These are phyloP conservation scores for carrot (Daucus carota) DNA, from an alignment of 129 eudicot genomes.

Conservation along the genomic window DNA sequence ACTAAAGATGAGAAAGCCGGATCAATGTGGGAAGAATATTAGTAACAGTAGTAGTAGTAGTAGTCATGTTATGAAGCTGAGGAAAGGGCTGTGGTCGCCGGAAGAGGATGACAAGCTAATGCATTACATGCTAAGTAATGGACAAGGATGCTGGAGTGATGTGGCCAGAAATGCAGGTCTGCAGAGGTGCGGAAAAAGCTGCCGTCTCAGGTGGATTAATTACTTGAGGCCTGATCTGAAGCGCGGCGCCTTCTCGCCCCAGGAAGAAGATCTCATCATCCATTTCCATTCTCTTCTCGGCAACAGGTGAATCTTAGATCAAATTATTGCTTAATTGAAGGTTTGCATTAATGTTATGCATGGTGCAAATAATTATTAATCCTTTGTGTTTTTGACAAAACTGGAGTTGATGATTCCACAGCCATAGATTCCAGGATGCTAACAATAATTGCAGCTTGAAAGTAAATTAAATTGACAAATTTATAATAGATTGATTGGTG, in stretches of 20 bases:
- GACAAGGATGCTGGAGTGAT: conserved; percentile 33
- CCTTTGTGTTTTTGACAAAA: conserved; percentile 38
- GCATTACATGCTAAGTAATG: conserved; percentile 20
- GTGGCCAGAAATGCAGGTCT: conserved; percentile 27
- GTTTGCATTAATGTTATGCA: too few species aligned
- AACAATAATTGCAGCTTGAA: neutral
- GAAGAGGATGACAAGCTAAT: conserved; percentile 31
- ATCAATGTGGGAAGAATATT: conserved; percentile 15
- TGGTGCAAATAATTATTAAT: too few species aligned
- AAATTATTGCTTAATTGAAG: conserved; percentile 4
- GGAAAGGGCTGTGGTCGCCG: conserved; percentile 30
- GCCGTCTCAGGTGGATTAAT: conserved; percentile 81
- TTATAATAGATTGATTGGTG: neutral
- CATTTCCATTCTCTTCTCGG: conserved; percentile 94
- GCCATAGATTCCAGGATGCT: neutral
- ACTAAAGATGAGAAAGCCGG: conserved; percentile 63
- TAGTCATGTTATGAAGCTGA: conserved; percentile 1
- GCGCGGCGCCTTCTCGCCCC: conserved; percentile 84
- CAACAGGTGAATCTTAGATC: conserved; percentile 39
- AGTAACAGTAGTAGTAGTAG: neutral
- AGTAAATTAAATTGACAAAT: neutral
- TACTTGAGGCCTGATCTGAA: conserved; percentile 87
- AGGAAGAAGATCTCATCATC: conserved; percentile 79
- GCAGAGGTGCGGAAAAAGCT: conserved; percentile 28
- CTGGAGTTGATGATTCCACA: neutral